Evolutionary conservation across 148 eudicot species (phyloP).

Genomic region (Cornus controversa): DNA sequence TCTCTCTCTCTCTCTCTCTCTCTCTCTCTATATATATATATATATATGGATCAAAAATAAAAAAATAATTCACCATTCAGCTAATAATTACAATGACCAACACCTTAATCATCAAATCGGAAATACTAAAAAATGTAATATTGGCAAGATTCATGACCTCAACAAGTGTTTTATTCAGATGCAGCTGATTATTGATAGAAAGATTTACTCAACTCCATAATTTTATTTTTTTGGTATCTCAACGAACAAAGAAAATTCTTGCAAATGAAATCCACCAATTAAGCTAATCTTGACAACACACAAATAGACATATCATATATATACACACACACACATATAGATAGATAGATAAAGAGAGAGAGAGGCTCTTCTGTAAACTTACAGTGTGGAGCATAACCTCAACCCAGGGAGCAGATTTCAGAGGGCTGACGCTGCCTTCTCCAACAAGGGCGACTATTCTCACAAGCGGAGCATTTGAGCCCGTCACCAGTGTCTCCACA

Average conservation of each 20-base stretch:
- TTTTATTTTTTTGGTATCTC: background rate
- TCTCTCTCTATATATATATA: too few relatives aligned
- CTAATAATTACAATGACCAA: too few relatives aligned
- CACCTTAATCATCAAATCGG: too few relatives aligned
- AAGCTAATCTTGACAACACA: background rate
- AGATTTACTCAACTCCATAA: background rate
- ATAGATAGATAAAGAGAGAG: background rate
- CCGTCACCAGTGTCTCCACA: background rate
- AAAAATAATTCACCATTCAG: too few relatives aligned
- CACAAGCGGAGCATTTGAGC: conserved; percentile 27
- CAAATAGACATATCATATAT: background rate
- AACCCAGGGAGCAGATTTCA: conserved; percentile 71
- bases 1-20: too few relatives aligned
- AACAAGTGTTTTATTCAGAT: background rate
- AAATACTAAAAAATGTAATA: too few relatives aligned
- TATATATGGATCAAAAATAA: too few relatives aligned
- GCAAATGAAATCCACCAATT: background rate
- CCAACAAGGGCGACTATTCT: conserved; percentile 67
- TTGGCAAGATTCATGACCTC: background rate
- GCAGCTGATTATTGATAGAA: background rate
- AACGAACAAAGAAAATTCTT: too few relatives aligned
- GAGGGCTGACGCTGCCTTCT: conserved; percentile 69
- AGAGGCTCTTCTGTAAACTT: conserved; percentile 19
- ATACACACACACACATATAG: too few relatives aligned
- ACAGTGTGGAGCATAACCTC: conserved; percentile 83